Base-by-base conservation (phyloP, 2,329 filamentous ascomycete species). In the Cadophora malorum region DNA sequence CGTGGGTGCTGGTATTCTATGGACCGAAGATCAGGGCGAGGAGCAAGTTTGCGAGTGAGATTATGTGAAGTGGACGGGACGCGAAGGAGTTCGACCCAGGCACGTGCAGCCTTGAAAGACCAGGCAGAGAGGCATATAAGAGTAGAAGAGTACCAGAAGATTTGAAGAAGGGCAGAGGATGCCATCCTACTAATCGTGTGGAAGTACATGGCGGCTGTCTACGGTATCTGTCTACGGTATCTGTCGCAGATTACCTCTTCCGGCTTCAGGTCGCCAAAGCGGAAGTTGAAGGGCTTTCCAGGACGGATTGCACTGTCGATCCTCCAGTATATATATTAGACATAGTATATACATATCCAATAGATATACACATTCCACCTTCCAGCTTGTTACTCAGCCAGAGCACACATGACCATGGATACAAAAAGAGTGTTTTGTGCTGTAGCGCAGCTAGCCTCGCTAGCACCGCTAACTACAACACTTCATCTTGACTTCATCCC, bases 1-100 rank as follows among this genome's bases (percentile, higher is more conserved):
- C 94, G 0, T 97, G 93, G 92, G 88, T 94, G 0, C 78, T 97
- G 63, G 86, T 94, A 0, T 87, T 96, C 38, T 96, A 88, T 72
- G 95, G 94, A 0, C 88, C 90, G 41, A 86, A 76, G 71, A 97
- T 97, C 70, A 84, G 94, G 33, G 85, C 86, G 12, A 86, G 89
- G 77, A 96, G 92, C 77, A 90, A 88, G 73, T 91, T 97, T 80
- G 93, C 93, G 3, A 69, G 65, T 28, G 70, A 71, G 64, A 69
- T 71, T 58, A 69, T 72, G 67, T 73, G 64, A 69, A 8, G 28
- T 5, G 8, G 10, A 16, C 3, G 53, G n/a, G 19, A 8, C n/a
- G 19, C 10, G 55, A 7, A 58, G 9, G 31, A 33, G 16, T 21
- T n/a, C 23, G 19, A 12, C 38, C 12, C 3, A 10, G 31, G 31